These are phyloP conservation scores for Rhynchospora breviuscula DNA, from an alignment of 176 grass and related monocot genomes.

Conservation along the genomic window DNA sequence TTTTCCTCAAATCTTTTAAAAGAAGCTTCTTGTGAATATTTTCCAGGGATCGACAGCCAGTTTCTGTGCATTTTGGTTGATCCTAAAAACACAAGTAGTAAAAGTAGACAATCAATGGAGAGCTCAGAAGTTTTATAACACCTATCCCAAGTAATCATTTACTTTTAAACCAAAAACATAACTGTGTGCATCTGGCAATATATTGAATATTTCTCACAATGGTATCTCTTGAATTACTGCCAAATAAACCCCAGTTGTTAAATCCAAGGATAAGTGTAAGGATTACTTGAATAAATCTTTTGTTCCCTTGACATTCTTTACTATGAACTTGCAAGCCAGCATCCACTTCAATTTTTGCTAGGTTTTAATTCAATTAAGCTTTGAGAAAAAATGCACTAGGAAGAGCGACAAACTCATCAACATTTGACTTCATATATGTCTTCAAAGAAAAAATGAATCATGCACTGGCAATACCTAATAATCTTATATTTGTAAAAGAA, in stretches of 20 bases:
- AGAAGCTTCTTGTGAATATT: conserved; percentile 21
- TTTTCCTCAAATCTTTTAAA: conserved; percentile 23
- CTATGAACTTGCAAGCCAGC: neutral
- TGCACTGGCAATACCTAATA: neutral
- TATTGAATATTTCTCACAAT: neutral
- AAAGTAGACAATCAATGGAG: too few species aligned
- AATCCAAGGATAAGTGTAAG: neutral
- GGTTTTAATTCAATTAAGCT: neutral
- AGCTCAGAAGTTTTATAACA: neutral
- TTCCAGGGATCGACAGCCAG: conserved; percentile 9
- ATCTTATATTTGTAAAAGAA: neutral
- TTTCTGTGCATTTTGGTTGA: conserved; percentile 17
- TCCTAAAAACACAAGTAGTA: conserved; percentile 4
- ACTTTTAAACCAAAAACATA: neutral
- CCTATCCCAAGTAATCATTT: neutral
- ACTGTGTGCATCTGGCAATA: neutral
- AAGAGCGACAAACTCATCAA: neutral
- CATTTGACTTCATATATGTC: neutral
- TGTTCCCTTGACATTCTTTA: neutral
- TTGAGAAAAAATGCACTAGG: neutral
- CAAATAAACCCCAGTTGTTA: neutral
- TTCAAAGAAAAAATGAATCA: neutral
- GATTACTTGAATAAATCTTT: neutral
- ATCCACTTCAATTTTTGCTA: neutral
- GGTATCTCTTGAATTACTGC: neutral